Percentiles rank a stretch among this genome's conserved stretches.
These are phyloP conservation scores for Gypsophila paniculata DNA, from an alignment of 179 eudicot genomes.

Conservation along the genomic window DNA sequence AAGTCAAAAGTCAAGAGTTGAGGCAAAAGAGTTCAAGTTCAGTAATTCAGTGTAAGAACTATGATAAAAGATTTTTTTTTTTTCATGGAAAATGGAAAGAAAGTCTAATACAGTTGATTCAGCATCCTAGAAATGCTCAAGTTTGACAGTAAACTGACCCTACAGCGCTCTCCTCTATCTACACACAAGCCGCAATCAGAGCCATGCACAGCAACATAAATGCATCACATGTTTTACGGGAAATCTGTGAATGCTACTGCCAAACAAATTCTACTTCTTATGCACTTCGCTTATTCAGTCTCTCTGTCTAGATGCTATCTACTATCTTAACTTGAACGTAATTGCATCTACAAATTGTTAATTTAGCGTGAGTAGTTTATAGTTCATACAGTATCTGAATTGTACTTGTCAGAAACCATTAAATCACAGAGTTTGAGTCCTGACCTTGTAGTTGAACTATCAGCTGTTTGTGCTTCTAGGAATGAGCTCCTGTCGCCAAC, in stretches of 20 bases:
- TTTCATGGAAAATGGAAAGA: not conserved
- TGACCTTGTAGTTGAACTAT: constrained; percentile 41
- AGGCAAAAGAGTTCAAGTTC: not conserved
- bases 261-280: not conserved
- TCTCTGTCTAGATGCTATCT: not conserved
- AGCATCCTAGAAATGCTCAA: not conserved
- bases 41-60: not conserved
- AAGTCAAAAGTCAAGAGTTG: not conserved
- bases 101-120: not conserved
- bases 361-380: not conserved
- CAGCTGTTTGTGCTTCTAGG: constrained; percentile 25
- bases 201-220: not conserved
- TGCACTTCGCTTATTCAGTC: not conserved
- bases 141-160: not conserved
- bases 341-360: not conserved
- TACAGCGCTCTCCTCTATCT: not conserved
- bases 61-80: not conserved
- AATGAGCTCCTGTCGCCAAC: constrained; percentile 19
- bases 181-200: not conserved
- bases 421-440: constrained; percentile 11
- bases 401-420: constrained; percentile 7
- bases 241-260: not conserved
- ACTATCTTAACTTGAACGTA: not conserved
- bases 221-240: not conserved
- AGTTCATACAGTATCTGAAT: not conserved